These are phyloP conservation scores for Hansenula sp. DNA, from an alignment of 1,139 yeast species.

Conservation along the genomic window DNA sequence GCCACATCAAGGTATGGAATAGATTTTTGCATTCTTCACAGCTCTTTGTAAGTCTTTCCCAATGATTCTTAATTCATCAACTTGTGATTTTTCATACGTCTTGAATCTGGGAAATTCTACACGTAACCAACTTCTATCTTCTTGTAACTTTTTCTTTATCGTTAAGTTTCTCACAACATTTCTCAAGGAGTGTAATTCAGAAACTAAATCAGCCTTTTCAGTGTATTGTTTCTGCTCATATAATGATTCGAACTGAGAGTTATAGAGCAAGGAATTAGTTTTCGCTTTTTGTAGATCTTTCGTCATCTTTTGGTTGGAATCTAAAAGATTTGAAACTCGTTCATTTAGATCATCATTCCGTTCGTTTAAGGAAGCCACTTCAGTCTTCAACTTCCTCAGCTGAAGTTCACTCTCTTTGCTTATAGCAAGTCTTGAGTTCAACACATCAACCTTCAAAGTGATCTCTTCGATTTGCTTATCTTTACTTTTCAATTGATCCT, in stretches of 20 bases:
- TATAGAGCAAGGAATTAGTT: slow-evolving; percentile 14
- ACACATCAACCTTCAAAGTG: slow-evolving; percentile 36
- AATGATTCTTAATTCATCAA: slow-evolving; percentile 14
- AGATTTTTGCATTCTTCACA: slow-evolving; percentile 1
- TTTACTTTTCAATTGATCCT: not conserved
- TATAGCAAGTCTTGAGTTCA: slow-evolving; percentile 35
- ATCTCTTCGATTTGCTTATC: slow-evolving; percentile 22
- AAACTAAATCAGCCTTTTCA: slow-evolving; percentile 13
- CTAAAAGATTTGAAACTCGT: slow-evolving; percentile 1
- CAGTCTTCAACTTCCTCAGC: slow-evolving; percentile 9
- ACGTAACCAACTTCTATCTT: slow-evolving; percentile 10
- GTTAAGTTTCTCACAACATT: slow-evolving; percentile 11
- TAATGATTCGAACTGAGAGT: slow-evolving; percentile 16
- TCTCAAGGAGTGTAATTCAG: slow-evolving; percentile 18
- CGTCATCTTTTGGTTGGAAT: slow-evolving; percentile 6
- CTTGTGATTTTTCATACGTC: slow-evolving; percentile 6
- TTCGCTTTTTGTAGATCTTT: slow-evolving; percentile 10
- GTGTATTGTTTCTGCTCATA: slow-evolving; percentile 13
- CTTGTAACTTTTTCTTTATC: not conserved
- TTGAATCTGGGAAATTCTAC: slow-evolving; percentile 7
- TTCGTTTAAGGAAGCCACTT: not conserved
- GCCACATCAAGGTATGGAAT: not conserved
- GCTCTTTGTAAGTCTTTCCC: slow-evolving; percentile 13
- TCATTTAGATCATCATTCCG: slow-evolving; percentile 7
- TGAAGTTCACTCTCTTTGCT: slow-evolving; percentile 13